Conservation (phyloP, 768 basidiomycete genomes). For the Russula sp. region DNA sequence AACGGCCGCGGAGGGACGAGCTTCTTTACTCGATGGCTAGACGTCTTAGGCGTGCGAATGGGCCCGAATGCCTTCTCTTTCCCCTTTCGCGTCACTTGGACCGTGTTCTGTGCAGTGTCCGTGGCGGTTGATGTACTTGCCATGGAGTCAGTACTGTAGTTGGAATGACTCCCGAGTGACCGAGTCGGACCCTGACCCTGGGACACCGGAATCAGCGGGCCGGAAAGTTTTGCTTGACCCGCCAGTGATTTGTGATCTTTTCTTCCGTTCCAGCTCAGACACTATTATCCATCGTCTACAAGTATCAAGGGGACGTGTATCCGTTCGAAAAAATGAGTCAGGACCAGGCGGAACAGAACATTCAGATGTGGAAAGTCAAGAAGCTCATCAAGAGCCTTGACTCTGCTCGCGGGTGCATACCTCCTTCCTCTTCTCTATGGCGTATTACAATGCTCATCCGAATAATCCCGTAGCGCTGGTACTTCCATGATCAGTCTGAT, state of each 20-base stretch:
- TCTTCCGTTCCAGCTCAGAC: not conserved
- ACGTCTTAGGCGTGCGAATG: slow-evolving; percentile 2
- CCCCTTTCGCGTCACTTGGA: slow-evolving; percentile 1
- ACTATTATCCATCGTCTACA: not conserved
- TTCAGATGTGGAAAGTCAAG: slow-evolving; percentile 98
- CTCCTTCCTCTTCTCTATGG: not conserved
- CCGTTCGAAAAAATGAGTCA: slow-evolving; percentile 59
- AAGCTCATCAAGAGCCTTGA: slow-evolving; percentile 99
- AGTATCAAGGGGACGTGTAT: slow-evolving; percentile 10
- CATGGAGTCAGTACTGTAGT: not conserved
- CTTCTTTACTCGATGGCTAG: slow-evolving; percentile 46
- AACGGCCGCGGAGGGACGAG: slow-evolving; percentile 70
- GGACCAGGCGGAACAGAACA: slow-evolving; percentile 88
- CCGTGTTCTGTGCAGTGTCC: not conserved
- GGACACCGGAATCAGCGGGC: not conserved
- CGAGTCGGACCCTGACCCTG: not conserved
- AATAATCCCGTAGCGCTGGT: slow-evolving; percentile 59
- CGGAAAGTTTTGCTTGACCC: not conserved
- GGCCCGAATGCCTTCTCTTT: slow-evolving; percentile 9
- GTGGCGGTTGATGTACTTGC: not conserved
- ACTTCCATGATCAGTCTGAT: slow-evolving; percentile 99
- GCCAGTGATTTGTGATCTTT: too few relatives aligned
- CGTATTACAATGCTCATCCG: not conserved
- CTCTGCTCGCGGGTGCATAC: slow-evolving; percentile 73
- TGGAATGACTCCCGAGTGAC: not conserved